A percentile compares a stretch with the other conserved stretches of the same genome.
Evolutionary conservation across 179 eudicot species (phyloP).

Genomic region (Drosera spatulata): DNA sequence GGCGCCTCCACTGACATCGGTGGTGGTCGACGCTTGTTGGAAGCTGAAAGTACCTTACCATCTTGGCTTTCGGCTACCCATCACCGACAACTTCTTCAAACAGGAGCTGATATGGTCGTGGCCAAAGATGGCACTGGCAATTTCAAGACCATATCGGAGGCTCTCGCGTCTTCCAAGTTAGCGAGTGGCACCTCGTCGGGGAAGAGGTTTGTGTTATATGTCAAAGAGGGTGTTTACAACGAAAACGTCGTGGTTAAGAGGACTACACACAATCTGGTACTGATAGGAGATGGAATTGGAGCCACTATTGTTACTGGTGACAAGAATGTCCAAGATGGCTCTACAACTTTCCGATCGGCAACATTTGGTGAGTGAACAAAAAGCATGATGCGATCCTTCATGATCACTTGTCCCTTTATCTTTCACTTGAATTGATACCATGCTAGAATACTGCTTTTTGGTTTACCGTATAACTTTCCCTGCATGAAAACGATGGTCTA

Average conservation of each 20-base stretch:
- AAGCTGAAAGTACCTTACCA: constrained; percentile 14
- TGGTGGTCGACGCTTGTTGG: constrained; percentile 20
- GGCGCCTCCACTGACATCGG: background rate
- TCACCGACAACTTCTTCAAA: constrained; percentile 26
- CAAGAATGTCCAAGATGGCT: constrained; percentile 38
- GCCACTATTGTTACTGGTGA: constrained; percentile 46
- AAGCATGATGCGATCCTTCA: too few relatives aligned
- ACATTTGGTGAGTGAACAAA: constrained; percentile 53
- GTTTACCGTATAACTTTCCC: too few relatives aligned
- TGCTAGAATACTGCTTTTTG: too few relatives aligned
- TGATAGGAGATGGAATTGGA: constrained; percentile 74
- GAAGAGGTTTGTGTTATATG: constrained; percentile 50
- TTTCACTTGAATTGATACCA: too few relatives aligned
- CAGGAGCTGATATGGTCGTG: constrained; percentile 35
- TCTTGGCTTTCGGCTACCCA: constrained; percentile 22
- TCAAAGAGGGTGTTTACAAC: constrained; percentile 51
- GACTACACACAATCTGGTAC: constrained; percentile 50
- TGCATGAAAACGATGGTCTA: too few relatives aligned
- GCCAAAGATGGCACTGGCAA: constrained; percentile 52
- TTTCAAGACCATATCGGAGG: constrained; percentile 40
- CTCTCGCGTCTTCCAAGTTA: constrained; percentile 22
- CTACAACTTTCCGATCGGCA: constrained; percentile 67
- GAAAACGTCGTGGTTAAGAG: constrained; percentile 50
- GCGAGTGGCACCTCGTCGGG: constrained; percentile 9
- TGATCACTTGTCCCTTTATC: too few relatives aligned